Conservation (phyloP, 768 basidiomycete species). For the Boletus vinaceobasis region DNA sequence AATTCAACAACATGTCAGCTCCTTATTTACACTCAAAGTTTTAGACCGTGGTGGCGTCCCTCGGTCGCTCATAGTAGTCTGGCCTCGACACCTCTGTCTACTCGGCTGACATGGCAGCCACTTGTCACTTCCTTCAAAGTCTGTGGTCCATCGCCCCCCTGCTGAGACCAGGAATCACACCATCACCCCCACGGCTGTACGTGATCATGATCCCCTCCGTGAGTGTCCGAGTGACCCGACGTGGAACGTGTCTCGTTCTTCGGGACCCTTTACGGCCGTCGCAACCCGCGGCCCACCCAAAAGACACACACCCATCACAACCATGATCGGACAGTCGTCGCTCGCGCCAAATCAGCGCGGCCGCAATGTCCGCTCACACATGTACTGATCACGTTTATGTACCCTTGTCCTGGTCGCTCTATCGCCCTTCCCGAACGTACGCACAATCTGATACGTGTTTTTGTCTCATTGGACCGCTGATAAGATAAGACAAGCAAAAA, state of each 20-base stretch:
- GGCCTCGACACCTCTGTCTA: neutral
- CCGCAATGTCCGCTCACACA: slow-evolving; percentile 8
- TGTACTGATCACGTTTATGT: slow-evolving; percentile 6
- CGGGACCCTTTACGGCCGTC: slow-evolving; percentile 18
- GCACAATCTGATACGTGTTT: slow-evolving; percentile 25
- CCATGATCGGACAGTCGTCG: slow-evolving; percentile 1
- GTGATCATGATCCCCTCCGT: slow-evolving; percentile 14
- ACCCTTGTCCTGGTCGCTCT: slow-evolving; percentile 10
- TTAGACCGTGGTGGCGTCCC: slow-evolving; percentile 2
- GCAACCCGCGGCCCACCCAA: slow-evolving; percentile 17
- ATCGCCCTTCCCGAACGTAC: slow-evolving; percentile 13
- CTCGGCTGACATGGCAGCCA: slow-evolving; percentile 2
- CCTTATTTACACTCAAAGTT: slow-evolving; percentile 12
- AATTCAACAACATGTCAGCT: too few relatives aligned
- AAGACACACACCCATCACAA: slow-evolving; percentile 3
- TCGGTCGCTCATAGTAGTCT: neutral
- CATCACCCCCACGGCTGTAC: slow-evolving; percentile 21
- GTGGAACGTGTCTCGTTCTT: slow-evolving; percentile 20
- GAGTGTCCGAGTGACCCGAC: slow-evolving; percentile 10
- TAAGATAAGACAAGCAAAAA: slow-evolving; percentile 30
- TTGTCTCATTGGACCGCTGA: slow-evolving; percentile 18
- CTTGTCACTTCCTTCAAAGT: slow-evolving; percentile 1
- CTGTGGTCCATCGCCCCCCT: slow-evolving; percentile 1
- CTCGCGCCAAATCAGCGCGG: slow-evolving; percentile 8
- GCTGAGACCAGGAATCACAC: slow-evolving; percentile 9